A percentile compares a stretch with the other conserved stretches of the same genome.
Conservation (phyloP, 176 grass and related monocot genomes). For the Guadua angustifolia region DNA sequence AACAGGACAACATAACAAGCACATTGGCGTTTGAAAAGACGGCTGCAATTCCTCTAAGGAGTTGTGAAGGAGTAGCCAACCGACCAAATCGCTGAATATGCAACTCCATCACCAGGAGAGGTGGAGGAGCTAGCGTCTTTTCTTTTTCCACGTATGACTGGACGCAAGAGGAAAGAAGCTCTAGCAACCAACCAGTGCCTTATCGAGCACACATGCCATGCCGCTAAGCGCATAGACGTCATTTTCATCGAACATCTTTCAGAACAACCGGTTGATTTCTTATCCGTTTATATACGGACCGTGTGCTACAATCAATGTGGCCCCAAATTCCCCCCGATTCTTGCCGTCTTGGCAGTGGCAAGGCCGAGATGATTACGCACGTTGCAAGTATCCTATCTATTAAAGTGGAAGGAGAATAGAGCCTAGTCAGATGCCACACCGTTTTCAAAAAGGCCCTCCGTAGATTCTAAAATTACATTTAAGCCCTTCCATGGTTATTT, state of each 20-base stretch:
- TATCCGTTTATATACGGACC: background rate
- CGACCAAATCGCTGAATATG: background rate
- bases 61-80: background rate
- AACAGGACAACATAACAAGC: no score
- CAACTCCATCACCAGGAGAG: background rate
- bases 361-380: conserved; percentile 2
- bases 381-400: background rate
- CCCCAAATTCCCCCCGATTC: background rate
- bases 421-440: no score
- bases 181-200: background rate
- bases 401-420: no score
- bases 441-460: no score
- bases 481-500: no score
- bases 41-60: background rate
- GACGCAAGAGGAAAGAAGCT: conserved; percentile 9
- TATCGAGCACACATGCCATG: background rate
- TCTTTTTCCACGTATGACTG: background rate
- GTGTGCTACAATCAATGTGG: background rate
- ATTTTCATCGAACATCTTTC: background rate
- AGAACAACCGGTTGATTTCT: background rate
- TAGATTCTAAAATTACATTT: no score
- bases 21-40: background rate
- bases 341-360: background rate
- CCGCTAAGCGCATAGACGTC: background rate
- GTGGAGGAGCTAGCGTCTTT: background rate